These are phyloP conservation scores for Fraxinus albicans DNA, from an alignment of 305 asterid genomes.

Conservation along the genomic window DNA sequence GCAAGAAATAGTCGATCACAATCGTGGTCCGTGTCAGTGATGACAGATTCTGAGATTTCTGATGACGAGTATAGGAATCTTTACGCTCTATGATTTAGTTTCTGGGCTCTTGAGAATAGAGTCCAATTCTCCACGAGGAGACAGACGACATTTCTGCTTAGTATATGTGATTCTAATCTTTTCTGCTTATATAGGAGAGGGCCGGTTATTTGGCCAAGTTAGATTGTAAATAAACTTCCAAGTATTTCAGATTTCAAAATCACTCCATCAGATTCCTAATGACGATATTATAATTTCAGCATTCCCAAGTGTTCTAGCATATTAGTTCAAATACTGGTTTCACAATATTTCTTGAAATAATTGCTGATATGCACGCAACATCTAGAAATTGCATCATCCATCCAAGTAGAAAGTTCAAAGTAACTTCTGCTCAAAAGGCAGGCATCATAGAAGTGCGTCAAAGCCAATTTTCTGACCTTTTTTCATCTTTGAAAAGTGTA, in stretches of 20 bases:
- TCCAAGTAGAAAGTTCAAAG: conserved; percentile 20
- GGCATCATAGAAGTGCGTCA: conserved; percentile 17
- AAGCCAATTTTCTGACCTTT: conserved; percentile 1
- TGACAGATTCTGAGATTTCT: conserved; percentile 47
- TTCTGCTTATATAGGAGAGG: conserved; percentile 16
- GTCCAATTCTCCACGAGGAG: neutral
- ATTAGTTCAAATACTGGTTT: neutral
- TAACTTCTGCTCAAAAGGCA: conserved; percentile 23
- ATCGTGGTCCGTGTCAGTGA: conserved; percentile 49
- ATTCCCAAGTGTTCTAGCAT: neutral
- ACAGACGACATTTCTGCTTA: neutral
- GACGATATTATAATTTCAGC: neutral
- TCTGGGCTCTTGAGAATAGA: neutral
- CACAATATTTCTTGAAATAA: neutral
- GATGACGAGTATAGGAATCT: conserved; percentile 58
- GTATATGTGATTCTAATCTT: conserved; percentile 4
- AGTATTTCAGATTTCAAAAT: conserved; percentile 16
- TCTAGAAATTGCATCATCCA: conserved; percentile 6
- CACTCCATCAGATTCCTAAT: neutral
- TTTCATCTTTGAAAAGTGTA: neutral
- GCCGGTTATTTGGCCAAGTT: neutral
- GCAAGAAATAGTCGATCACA: conserved; percentile 47
- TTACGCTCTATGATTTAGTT: conserved; percentile 52
- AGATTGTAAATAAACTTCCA: conserved; percentile 20
- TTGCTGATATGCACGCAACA: neutral